Evolutionary conservation across 768 basidiomycete species (phyloP), one percentile per base, ranked within the genome.

Genomic region (Sporobolomyces phaffii): DNA sequence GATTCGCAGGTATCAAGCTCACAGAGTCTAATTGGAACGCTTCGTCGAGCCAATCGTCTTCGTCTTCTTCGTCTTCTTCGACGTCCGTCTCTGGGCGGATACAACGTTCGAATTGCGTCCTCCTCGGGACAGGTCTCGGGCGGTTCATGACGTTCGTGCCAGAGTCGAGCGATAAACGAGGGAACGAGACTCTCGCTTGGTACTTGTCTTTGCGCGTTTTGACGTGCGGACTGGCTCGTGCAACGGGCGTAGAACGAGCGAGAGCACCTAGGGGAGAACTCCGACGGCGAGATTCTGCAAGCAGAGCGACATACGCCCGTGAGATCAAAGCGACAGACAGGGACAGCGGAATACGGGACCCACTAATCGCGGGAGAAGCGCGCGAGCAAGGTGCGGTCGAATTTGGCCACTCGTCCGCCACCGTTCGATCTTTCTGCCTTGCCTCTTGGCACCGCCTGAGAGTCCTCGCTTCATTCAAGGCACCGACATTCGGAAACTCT

Each of bases 401-500:
- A n/a, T n/a, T n/a, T n/a, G n/a, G n/a, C n/a, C n/a, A n/a, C n/a
- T n/a, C n/a, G n/a, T n/a, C n/a, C n/a, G n/a, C n/a, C n/a, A n/a
- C n/a, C n/a, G n/a, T n/a, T n/a, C n/a, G n/a, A n/a, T n/a, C n/a
- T n/a, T n/a, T n/a, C n/a, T n/a, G n/a, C n/a, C n/a, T n/a, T n/a
- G n/a, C n/a, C n/a, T n/a, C n/a, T n/a, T 51, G 28, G 13, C 29
- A 11, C 6, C 15, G 31, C 18, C 14, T 54, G n/a, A 11, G 7
- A 9, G 22, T 38, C 24, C 38, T 56, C 54, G 54, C 38, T 17
- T 41, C 38, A 3, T 26, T 41, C 54, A 43, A 43, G 13, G 11
- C n/a, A 2, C 54, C 54, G 24, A 56, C 54, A 26, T 56, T 41
- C 40, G 54, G 54, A 20, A 56, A 56, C 40, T 56, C 54, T 3